Percentiles rank a stretch among this genome's conserved stretches.
phyloP scores from a whole-genome alignment of 805 yeast species.

The Saturnispora zaruensis region DNA sequence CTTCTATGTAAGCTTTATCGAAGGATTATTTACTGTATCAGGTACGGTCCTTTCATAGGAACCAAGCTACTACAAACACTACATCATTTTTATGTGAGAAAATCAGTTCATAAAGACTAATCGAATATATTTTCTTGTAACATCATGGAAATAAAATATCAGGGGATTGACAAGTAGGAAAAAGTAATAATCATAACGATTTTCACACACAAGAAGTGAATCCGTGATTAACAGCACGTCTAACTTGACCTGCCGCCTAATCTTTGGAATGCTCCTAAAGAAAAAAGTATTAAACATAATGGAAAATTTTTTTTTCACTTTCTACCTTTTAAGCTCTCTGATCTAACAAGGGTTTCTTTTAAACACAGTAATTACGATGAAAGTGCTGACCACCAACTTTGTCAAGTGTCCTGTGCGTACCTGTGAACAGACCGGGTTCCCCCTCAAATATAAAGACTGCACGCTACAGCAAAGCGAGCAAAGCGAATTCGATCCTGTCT shows the following conservation, averaged over 20 bases:
- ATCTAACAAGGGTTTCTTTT: background rate
- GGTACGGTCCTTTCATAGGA: too few relatives aligned
- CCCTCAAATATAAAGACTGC: conserved; percentile 61
- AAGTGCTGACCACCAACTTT: conserved; percentile 90
- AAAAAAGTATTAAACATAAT: background rate
- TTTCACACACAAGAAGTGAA: background rate
- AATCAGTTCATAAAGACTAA: conserved; percentile 9
- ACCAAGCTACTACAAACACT: too few relatives aligned
- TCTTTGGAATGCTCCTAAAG: background rate
- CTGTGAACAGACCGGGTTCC: conserved; percentile 72
- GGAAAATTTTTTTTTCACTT: background rate
- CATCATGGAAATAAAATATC: conserved; percentile 5
- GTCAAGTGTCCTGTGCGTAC: conserved; percentile 84
- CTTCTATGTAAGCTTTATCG: too few relatives aligned
- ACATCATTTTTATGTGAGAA: too few relatives aligned
- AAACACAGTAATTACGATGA: conserved; percentile 45
- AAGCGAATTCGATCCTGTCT: conserved; percentile 75
- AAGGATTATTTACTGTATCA: too few relatives aligned
- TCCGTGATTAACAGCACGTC: background rate
- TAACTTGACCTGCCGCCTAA: background rate
- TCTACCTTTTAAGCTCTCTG: background rate
- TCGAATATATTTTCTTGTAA: conserved; percentile 10
- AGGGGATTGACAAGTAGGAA: conserved; percentile 10
- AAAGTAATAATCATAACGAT: conserved; percentile 6
- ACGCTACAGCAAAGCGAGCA: conserved; percentile 61